Base-by-base conservation (phyloP, 352 stramenopile species). In the Phytopythium litorale region DNA sequence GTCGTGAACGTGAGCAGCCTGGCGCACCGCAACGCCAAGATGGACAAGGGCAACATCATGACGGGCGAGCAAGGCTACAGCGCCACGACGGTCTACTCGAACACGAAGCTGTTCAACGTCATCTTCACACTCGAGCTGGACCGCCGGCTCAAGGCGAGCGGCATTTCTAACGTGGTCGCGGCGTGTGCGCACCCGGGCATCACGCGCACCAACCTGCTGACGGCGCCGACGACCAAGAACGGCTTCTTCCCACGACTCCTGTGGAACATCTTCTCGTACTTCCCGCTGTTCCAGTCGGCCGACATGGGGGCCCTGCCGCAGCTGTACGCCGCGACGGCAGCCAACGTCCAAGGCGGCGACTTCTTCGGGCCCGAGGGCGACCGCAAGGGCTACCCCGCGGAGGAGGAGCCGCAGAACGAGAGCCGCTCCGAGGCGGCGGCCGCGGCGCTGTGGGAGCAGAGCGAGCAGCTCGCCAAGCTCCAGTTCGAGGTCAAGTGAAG, bases 51-150 rank as follows among this genome's bases (percentile, higher is more conserved):
- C 50, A 63, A 5, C 12, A 60, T 78, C 56, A 59, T 73, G 55
- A 66, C 56, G 18, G 18, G 58, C 0, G 40, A 66, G 25, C 33
- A 67, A 6, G 71, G 65, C 38, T 79, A 79, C 56, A 37, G 43
- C 16, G 12, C 59, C 4, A 56, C 64, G 33, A 52, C 33, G 2
- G 72, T 64, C 32, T 84, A 84, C 62, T 5, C 12, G 7, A 68
- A 72, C 13, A 67, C 67, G 8, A 84, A 84, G 64, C 55, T 84
- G 21, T 67, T 35, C 54, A 84, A 77, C 61, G 7, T 78, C 15
- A 60, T 84, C 15, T 79, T 79, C 52, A 70, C 68, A 13, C n/a
- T 61, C 0, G 72, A 81, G 56, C 65, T 84, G 13, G 28, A 72
- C 13, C 67, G 71, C 7, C 70, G 72, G 4, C 48, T 81, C 12